Evolutionary conservation across 345 rosid species (phyloP).

Genomic region (Triadica sebifera): DNA sequence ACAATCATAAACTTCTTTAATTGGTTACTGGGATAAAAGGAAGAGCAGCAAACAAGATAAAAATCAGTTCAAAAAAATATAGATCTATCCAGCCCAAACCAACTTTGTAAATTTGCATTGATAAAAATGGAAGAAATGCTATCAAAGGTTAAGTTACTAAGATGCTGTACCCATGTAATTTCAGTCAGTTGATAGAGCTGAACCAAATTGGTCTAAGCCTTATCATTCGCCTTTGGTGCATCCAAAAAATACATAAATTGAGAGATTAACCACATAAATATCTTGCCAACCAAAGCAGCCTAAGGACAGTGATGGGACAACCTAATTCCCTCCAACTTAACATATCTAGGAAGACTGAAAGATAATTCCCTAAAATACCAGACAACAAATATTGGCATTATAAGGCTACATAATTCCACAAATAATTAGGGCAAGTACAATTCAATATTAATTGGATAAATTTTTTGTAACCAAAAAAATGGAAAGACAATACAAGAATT

Average conservation of each 20-base stretch:
- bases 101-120: neutral
- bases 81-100: too few relatives aligned
- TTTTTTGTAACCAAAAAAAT: neutral
- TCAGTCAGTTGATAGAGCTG: neutral
- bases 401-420: neutral
- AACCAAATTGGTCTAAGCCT: neutral
- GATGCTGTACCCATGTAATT: neutral
- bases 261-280: neutral
- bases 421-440: neutral
- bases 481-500: neutral
- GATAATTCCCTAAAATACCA: neutral
- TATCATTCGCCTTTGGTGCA: neutral
- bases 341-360: neutral
- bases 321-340: neutral
- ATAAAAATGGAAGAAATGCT: neutral
- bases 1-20: neutral
- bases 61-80: neutral
- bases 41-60: neutral
- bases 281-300: neutral
- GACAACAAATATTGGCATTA: too few relatives aligned
- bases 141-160: neutral
- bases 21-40: neutral
- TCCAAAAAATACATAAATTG: neutral
- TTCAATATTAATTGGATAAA: neutral
- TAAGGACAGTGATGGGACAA: too few relatives aligned